Percentiles rank a stretch among this genome's conserved stretches.
phyloP scores from a whole-genome alignment of 257 asterid species.

The Henckelia pumila region DNA sequence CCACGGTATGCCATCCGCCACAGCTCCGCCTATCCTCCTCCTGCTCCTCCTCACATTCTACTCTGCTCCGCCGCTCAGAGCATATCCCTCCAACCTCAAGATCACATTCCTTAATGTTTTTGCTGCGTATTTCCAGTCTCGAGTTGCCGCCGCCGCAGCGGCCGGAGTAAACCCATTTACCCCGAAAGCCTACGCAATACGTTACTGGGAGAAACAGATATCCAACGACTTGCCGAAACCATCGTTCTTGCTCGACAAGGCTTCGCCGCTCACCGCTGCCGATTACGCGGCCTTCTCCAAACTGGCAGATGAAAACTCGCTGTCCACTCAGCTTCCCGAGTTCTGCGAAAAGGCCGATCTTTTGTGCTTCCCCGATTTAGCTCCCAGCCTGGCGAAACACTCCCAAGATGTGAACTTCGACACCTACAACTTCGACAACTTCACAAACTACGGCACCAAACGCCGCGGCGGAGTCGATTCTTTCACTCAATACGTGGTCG shows the following conservation, averaged over 20 bases:
- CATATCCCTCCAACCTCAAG: constrained; percentile 8
- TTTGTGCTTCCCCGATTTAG: constrained; percentile 34
- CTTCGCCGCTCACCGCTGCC: constrained; percentile 57
- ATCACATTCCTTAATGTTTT: not conserved
- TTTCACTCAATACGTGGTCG: constrained; percentile 45
- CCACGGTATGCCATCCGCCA: constrained; percentile 30
- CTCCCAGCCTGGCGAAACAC: constrained; percentile 43
- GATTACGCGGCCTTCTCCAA: constrained; percentile 52
- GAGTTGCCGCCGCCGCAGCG: constrained; percentile 26
- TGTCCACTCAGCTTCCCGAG: constrained; percentile 2
- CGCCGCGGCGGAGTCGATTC: constrained; percentile 47
- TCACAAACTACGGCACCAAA: constrained; percentile 57
- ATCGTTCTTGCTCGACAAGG: constrained; percentile 47
- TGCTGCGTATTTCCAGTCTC: constrained; percentile 43
- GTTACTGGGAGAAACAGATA: constrained; percentile 66
- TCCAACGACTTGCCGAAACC: constrained; percentile 57
- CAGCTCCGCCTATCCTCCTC: constrained; percentile 21
- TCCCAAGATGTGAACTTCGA: constrained; percentile 39
- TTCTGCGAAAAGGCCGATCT: not conserved
- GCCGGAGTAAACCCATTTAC: constrained; percentile 49
- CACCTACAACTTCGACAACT: constrained; percentile 35
- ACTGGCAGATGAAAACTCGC: constrained; percentile 53
- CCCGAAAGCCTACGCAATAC: constrained; percentile 46
- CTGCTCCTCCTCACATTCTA: constrained; percentile 26
- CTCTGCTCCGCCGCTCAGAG: constrained; percentile 32